Percentiles rank a stretch among this genome's conserved stretches.
Conservation (phyloP, 371 early-diverging fungal genomes). For the Fennellomyces sp. region DNA sequence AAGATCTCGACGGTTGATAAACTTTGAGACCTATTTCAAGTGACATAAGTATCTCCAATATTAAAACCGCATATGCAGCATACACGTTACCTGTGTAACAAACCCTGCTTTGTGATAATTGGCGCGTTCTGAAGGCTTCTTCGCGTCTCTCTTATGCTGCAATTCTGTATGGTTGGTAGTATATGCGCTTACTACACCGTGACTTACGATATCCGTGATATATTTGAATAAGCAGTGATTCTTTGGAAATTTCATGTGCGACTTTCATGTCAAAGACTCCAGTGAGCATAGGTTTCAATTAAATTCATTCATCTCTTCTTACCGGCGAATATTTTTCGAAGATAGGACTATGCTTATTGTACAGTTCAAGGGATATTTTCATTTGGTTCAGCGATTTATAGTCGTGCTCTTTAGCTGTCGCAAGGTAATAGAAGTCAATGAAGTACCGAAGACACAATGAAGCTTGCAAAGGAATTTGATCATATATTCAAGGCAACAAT, state of each 20-base stretch:
- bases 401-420: constrained; percentile 4
- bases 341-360: not conserved
- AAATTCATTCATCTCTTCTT: no score
- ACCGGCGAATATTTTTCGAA: no score
- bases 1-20: no score
- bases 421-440: constrained; percentile 5
- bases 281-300: not conserved
- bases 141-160: constrained; percentile 9
- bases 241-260: constrained; percentile 1
- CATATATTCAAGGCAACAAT: not conserved
- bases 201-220: not conserved
- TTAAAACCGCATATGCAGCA: no score
- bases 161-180: constrained; percentile 1
- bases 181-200: not conserved
- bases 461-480: not conserved
- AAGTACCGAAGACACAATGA: constrained; percentile 5
- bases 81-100: not conserved
- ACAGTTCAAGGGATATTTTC: not conserved
- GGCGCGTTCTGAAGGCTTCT: not conserved
- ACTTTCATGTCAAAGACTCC: not conserved
- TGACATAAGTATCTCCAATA: no score
- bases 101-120: not conserved
- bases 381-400: not conserved
- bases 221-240: constrained; percentile 4
- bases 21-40: no score